Conservation (phyloP, 345 rosid species). For the Kernera saxatilis region DNA sequence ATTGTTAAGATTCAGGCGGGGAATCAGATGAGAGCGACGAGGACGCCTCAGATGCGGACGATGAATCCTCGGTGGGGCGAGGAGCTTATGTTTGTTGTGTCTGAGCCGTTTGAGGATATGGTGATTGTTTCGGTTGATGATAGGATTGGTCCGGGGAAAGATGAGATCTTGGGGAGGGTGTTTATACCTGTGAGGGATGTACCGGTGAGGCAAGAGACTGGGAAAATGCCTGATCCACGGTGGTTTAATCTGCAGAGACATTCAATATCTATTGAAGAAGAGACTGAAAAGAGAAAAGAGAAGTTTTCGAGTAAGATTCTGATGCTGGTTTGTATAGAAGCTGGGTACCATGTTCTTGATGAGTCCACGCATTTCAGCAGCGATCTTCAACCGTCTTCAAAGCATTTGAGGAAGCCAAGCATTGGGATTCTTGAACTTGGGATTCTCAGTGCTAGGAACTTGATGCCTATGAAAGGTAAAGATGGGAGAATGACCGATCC, state of each 20-base stretch:
- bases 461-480: conserved; percentile 81
- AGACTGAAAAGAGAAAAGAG: conserved; percentile 60
- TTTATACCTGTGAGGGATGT: conserved; percentile 43
- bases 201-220: conserved; percentile 49
- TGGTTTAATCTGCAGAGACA: conserved; percentile 72
- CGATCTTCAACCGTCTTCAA: conserved; percentile 89
- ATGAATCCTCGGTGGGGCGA: conserved; percentile 75
- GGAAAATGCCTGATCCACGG: conserved; percentile 53
- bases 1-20: conserved; percentile 57
- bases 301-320: conserved; percentile 86
- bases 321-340: conserved; percentile 55
- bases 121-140: conserved; percentile 65
- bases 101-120: conserved; percentile 87
- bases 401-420: conserved; percentile 61
- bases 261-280: conserved; percentile 42
- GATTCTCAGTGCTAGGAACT: conserved; percentile 69
- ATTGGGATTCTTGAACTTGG: conserved; percentile 88
- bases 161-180: conserved; percentile 62
- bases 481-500: conserved; percentile 82
- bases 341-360: conserved; percentile 96
- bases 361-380: conserved; percentile 94
- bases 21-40: conserved; percentile 54
- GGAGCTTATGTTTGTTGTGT: conserved; percentile 84
- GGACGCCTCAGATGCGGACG: conserved; percentile 42
- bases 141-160: conserved; percentile 66